Evolutionary conservation across 1,139 yeast genomes (phyloP), one percentile per base, ranked within the genome.

Genomic region (Pichia sp.): DNA sequence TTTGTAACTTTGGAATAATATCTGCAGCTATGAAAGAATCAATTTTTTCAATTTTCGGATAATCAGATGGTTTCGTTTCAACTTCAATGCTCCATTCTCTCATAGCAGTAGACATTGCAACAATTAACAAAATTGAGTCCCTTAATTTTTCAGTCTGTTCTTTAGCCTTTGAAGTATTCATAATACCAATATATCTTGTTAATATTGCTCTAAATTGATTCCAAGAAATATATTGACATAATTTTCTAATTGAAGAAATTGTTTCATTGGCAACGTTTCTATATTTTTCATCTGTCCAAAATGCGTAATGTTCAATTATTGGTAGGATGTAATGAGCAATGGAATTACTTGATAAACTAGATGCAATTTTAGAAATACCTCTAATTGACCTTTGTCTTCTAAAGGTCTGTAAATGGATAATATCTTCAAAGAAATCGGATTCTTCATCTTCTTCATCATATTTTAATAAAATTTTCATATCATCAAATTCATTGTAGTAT

Each of bases 261-360:
- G 96, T 74, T 54, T 87, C 96, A 57, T 82, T 80, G 12, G 90
- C 78, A 51, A 90, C 67, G 54, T 82, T 82, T 59, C 87, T 77
- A 45, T 76, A 70, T 48, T 81, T 87, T 28, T 78, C 86, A 37
- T 76, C 82, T 7, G 69, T 59, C 61, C 78, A 70, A 49, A 71
- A 70, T 1, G 82, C 83, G 64, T 82, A 87, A 51, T 79, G 81
- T 65, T 92, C 98, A 52, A 89, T 71, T 50, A 90, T 75, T 3
- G 98, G 97, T 47, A 94, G 66, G 43, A 94, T 61, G 59, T 83
- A 89, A 57, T 87, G 94, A 0, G 95, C 74, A 46, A 90, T 79
- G 53, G 80, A 82, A 35, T 71, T 67, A 34, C 78, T 78, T 3
- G 74, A 64, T 12, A 90, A 63, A 27, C 65, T 55, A 0, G 72